phyloP scores from a whole-genome alignment of 2,329 filamentous ascomycete species.

The Plectosphaerella cucumerina region DNA sequence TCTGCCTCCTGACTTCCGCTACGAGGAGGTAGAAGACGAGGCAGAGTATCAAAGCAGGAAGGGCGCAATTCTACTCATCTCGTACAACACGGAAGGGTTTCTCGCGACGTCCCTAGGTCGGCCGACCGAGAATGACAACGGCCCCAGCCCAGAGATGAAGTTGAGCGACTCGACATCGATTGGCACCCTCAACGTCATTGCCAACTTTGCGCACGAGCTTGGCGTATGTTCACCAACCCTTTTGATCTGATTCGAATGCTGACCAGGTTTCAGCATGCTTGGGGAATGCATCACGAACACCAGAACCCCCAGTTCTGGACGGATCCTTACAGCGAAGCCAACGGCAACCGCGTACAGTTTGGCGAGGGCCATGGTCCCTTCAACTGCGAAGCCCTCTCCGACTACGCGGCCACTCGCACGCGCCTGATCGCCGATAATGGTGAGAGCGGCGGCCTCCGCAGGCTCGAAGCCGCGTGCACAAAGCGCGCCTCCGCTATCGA shows the following conservation, averaged over 20 bases:
- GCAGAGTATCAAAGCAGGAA: neutral
- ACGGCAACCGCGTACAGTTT: neutral
- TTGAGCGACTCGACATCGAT: conserved; percentile 5
- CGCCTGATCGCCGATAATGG: neutral
- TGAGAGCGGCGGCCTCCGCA: neutral
- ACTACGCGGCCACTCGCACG: neutral
- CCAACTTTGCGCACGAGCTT: conserved; percentile 21
- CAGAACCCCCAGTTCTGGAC: conserved; percentile 20
- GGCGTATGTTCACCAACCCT: conserved; percentile 6
- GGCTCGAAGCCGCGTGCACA: neutral
- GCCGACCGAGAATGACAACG: neutral
- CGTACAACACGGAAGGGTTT: neutral
- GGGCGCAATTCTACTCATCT: neutral
- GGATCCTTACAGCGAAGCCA: neutral
- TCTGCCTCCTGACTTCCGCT: neutral
- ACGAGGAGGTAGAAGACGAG: neutral
- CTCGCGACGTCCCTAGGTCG: neutral
- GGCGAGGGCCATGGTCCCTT: neutral
- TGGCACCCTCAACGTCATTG: conserved; percentile 9
- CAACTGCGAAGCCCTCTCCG: neutral
- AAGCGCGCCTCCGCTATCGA: neutral
- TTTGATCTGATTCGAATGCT: neutral
- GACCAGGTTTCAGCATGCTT: conserved; percentile 12
- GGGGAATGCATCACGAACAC: conserved; percentile 22
- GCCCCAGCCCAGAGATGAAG: conserved; percentile 4